Percentiles rank a stretch among this genome's conserved stretches.
Conservation (phyloP, 176 grass and related monocot species). For the Triticum urartu region DNA sequence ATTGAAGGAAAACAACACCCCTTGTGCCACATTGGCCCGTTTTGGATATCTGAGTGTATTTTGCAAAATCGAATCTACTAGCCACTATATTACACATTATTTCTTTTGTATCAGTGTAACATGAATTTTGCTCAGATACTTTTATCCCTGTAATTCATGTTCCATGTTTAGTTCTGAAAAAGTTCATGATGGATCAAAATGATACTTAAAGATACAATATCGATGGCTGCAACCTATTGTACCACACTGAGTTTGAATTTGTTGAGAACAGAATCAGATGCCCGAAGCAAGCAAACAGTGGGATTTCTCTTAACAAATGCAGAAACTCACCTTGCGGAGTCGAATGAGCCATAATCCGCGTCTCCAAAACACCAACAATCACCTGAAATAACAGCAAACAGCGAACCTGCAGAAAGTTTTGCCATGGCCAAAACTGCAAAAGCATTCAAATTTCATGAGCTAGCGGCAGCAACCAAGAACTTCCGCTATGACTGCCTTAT, state of each 20-base stretch:
- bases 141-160: background rate
- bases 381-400: conserved; percentile 16
- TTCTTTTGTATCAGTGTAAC: background rate
- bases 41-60: background rate
- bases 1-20: too few relatives aligned
- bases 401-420: conserved; percentile 38
- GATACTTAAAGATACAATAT: background rate
- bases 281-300: background rate
- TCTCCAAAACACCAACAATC: conserved; percentile 25
- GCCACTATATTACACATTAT: background rate
- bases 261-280: background rate
- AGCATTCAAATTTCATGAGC: conserved; percentile 69
- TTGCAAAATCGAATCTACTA: background rate
- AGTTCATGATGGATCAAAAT: conserved; percentile 8
- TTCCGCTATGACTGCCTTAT: conserved; percentile 36
- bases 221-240: background rate
- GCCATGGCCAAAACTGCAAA: conserved; percentile 37
- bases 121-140: too few relatives aligned
- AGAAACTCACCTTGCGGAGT: conserved; percentile 36
- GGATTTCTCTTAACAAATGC: conserved; percentile 13
- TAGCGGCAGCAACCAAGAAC: conserved; percentile 65
- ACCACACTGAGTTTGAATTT: background rate
- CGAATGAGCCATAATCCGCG: too few relatives aligned
- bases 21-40: background rate
- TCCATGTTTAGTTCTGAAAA: background rate